Conservation (phyloP, 768 basidiomycete genomes). For the Rubroboletus pulcherrimus region DNA sequence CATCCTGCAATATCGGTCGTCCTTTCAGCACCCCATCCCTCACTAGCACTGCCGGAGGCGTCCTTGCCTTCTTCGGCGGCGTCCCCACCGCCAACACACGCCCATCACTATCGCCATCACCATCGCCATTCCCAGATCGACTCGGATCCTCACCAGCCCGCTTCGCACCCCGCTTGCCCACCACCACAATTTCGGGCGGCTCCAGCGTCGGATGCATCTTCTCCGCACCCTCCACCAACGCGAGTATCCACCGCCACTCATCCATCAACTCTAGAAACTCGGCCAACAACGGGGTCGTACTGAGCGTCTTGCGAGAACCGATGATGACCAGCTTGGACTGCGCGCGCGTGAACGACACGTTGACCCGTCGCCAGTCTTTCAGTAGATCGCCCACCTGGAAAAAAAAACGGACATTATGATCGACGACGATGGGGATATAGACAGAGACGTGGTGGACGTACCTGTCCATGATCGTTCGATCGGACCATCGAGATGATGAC, state of each 20-base stretch:
- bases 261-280: slow-evolving; percentile 82
- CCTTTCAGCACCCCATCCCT: slow-evolving; percentile 48
- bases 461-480: slow-evolving; percentile 74
- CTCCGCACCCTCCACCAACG: slow-evolving; percentile 54
- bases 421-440: not conserved
- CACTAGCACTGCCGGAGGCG: slow-evolving; percentile 2
- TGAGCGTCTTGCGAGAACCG: slow-evolving; percentile 79
- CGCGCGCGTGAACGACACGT: slow-evolving; percentile 94
- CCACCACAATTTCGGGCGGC: slow-evolving; percentile 7
- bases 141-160: slow-evolving; percentile 1
- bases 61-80: slow-evolving; percentile 38
- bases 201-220: slow-evolving; percentile 40
- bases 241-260: slow-evolving; percentile 63
- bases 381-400: slow-evolving; percentile 84
- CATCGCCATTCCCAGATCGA: not conserved
- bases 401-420: not conserved
- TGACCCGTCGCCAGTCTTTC: slow-evolving; percentile 94
- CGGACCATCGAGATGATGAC: slow-evolving; percentile 91
- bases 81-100: slow-evolving; percentile 1
- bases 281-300: slow-evolving; percentile 53
- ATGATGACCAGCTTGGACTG: slow-evolving; percentile 87
- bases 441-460: slow-evolving; percentile 36
- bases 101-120: too few relatives aligned
- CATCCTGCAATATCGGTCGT: slow-evolving; percentile 57
- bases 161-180: slow-evolving; percentile 16